Evolutionary conservation across 257 asterid species (phyloP), one percentile per base, ranked within the genome.

Genomic region (Leonotis leonurus): DNA sequence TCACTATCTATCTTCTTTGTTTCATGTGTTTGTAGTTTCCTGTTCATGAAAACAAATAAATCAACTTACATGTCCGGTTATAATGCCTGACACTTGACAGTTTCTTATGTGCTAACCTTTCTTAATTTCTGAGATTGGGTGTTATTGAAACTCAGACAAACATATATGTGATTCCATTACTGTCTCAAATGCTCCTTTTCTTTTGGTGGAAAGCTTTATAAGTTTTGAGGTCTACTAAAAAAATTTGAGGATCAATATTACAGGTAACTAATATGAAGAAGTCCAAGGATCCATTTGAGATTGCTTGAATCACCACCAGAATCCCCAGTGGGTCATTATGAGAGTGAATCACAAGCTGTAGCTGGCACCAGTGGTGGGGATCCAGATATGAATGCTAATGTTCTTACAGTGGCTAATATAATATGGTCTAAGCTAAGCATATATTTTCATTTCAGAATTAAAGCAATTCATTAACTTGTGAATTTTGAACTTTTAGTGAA

Each of bases 201-300:
- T 27, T 3, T 36, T 3, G 1, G 29, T 43, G 26, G 64, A 32
- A 14, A 13, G 41, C 57, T 44, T 70, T 20, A 6, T 39, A 24
- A 74, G 14, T 17, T 62, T 68, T 57, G 43, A 6, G 36, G 35
- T 32, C 36, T 32, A 6, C 10, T 32, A 32, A 32, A 6, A n/a
- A n/a, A n/a, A n/a, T n/a, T 10, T 32, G 25, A 36, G 50, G 11
- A 36, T 44, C 26, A 6, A 7, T 29, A 6, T 41, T 60, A 24
- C 18, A 77, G 80, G 48, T 63, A 51, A 60, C 18, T 11, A 43
- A 5, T 41, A 92, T 89, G 97, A 91, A 86, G 82, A 91, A 85
- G 60, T 92, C 95, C 33, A 85, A 83, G 83, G 99, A 92, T 75
- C 99, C 99, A 14, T 92, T 89, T 73, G 97, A 83, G 75, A 80